Percentiles rank a stretch among this genome's conserved stretches.
phyloP scores from a whole-genome alignment of 345 rosid genomes.

The Acer yangbiense region DNA sequence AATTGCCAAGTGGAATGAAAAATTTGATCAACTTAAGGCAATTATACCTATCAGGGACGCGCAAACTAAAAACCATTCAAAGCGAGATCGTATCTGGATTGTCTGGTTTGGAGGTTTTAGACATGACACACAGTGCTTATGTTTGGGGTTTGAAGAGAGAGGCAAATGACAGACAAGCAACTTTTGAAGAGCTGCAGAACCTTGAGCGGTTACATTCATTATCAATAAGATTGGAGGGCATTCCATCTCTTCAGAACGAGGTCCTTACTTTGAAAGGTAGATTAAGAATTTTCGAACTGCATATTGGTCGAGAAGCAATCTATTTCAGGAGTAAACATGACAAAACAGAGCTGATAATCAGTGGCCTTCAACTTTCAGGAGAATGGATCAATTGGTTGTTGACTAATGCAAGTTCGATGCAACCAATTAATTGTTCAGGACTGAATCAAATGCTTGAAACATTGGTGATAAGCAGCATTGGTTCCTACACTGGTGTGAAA shows the following conservation, averaged over 20 bases:
- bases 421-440: slow-evolving; percentile 24
- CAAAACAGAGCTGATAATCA: slow-evolving; percentile 19
- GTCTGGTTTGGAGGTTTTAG: slow-evolving; percentile 39
- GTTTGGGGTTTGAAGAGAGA: slow-evolving; percentile 27
- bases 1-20: slow-evolving; percentile 37
- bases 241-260: slow-evolving; percentile 27
- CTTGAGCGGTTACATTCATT: slow-evolving; percentile 25
- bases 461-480: slow-evolving; percentile 26
- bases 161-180: slow-evolving; percentile 27
- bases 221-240: slow-evolving; percentile 24
- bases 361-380: not conserved
- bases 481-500: slow-evolving; percentile 9
- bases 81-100: slow-evolving; percentile 30
- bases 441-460: slow-evolving; percentile 30
- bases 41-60: slow-evolving; percentile 39
- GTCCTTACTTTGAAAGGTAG: slow-evolving; percentile 19
- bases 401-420: slow-evolving; percentile 9
- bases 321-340: no score
- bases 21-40: slow-evolving; percentile 30
- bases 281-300: slow-evolving; percentile 6
- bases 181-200: slow-evolving; percentile 28
- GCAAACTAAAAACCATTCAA: slow-evolving; percentile 32
- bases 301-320: no score
- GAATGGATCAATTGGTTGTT: no score
- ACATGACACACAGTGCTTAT: slow-evolving; percentile 46